phyloP scores from a whole-genome alignment of 2,329 filamentous ascomycete genomes.

The Claviceps sp. region DNA sequence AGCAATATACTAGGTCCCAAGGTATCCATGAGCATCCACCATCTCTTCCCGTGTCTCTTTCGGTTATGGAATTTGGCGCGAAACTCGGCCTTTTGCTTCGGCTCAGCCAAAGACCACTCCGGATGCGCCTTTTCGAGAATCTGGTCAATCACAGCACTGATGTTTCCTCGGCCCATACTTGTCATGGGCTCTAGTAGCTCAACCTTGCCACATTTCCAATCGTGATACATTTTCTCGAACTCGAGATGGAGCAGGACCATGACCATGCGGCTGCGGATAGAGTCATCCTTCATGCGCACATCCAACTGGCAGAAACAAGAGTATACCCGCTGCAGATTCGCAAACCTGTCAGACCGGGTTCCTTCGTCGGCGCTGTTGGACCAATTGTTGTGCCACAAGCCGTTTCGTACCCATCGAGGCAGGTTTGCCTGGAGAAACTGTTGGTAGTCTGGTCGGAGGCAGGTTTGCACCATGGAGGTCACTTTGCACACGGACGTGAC shows the following conservation, averaged over 20 bases:
- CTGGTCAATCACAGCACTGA: not conserved
- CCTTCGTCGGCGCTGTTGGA: not conserved
- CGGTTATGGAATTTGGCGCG: not conserved
- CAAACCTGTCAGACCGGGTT: not conserved
- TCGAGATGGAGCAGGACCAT: constrained; percentile 1
- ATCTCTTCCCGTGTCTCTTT: not conserved
- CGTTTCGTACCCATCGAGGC: not conserved
- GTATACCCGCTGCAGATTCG: not conserved
- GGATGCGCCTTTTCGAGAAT: constrained; percentile 1
- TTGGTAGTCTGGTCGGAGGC: not conserved
- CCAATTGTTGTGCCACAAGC: not conserved
- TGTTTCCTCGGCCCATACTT: not conserved
- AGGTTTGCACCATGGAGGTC: not conserved
- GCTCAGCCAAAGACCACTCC: not conserved
- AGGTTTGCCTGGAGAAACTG: not conserved
- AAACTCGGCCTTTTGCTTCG: not conserved
- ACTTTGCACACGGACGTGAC: not conserved
- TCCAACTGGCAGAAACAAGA: not conserved
- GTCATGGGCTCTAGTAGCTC: not conserved
- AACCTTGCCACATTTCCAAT: not conserved
- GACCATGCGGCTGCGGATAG: not conserved
- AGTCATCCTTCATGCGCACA: not conserved
- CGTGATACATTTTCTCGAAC: not conserved
- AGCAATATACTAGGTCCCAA: not conserved
- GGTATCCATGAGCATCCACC: not conserved